Percentiles rank a stretch among this genome's conserved stretches.
Evolutionary conservation across 2,329 filamentous ascomycete genomes (phyloP).

Genomic region (Leptographium radiaticola): DNA sequence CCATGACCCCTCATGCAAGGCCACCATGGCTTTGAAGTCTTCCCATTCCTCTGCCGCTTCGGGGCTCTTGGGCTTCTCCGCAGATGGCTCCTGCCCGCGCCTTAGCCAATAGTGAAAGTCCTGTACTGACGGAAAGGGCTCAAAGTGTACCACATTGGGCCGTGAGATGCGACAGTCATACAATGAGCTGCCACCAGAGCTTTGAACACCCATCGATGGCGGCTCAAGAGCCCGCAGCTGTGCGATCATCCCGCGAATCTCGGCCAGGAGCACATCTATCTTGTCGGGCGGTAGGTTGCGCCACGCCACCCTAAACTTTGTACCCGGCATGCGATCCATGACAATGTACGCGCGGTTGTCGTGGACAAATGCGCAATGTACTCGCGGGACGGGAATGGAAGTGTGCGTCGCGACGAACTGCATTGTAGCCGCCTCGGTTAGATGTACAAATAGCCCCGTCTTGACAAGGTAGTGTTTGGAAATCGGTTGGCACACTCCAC

Average conservation of each 20-base stretch:
- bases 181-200: neutral
- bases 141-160: neutral
- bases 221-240: too few species aligned
- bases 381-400: neutral
- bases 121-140: neutral
- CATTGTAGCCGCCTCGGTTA: neutral
- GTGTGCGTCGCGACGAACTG: neutral
- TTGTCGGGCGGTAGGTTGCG: too few species aligned
- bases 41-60: neutral
- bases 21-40: neutral
- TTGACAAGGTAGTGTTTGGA: neutral
- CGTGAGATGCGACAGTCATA: neutral
- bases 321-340: neutral
- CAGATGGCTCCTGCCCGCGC: neutral
- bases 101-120: constrained; percentile 1
- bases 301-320: too few species aligned
- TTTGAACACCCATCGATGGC: neutral
- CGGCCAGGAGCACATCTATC: too few species aligned
- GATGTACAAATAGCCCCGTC: neutral
- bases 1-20: neutral
- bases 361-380: neutral
- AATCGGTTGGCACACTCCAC: neutral
- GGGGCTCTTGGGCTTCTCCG: neutral
- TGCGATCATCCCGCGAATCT: too few species aligned
- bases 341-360: neutral